phyloP scores from a whole-genome alignment of 1,139 yeast genomes.

The Diutina ranongensis region DNA sequence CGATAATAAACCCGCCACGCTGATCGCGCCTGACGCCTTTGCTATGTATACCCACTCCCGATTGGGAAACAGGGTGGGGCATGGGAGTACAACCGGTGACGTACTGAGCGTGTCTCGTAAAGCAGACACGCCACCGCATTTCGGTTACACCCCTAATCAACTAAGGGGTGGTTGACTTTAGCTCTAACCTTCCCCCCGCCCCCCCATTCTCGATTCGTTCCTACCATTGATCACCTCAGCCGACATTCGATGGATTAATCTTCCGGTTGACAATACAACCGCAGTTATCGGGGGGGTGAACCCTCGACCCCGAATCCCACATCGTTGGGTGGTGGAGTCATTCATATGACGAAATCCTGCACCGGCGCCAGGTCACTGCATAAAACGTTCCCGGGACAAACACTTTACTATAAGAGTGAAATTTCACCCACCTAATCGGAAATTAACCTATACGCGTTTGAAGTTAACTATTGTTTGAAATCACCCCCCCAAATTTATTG shows the following conservation, averaged over 20 bases:
- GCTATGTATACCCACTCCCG: background rate
- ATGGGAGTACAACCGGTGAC: background rate
- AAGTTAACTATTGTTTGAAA: no score
- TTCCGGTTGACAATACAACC: background rate
- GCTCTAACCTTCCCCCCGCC: no score
- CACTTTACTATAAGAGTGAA: conserved; percentile 1
- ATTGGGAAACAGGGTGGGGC: background rate
- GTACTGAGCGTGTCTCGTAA: no score
- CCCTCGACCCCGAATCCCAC: background rate
- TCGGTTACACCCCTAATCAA: background rate
- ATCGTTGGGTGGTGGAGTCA: conserved; percentile 1
- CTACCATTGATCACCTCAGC: no score
- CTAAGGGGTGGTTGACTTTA: background rate
- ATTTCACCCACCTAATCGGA: background rate
- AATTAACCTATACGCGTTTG: background rate
- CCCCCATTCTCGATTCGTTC: no score
- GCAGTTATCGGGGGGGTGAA: conserved; percentile 1
- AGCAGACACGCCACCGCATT: background rate
- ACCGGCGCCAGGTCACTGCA: conserved; percentile 6
- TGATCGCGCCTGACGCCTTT: background rate
- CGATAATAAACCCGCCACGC: background rate
- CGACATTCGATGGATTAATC: no score
- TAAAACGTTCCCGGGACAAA: background rate
- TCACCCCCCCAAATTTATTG: background rate
- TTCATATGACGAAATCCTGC: conserved; percentile 1